Base-by-base conservation (phyloP, 2,329 filamentous ascomycete genomes). In the Thelonectria rubi region DNA sequence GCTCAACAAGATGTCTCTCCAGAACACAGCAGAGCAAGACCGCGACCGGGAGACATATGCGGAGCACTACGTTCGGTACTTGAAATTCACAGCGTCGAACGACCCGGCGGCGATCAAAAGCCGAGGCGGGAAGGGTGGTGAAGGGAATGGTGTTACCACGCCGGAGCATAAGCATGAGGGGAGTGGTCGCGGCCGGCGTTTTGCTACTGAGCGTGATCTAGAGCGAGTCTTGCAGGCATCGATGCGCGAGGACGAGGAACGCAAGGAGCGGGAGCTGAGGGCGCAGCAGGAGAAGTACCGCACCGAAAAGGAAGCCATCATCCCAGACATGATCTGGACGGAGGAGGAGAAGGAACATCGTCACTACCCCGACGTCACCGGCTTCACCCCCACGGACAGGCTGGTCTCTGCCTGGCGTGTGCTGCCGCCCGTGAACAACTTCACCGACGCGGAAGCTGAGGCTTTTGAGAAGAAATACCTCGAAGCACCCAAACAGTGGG, bases 401-500 rank as follows among this genome's bases (percentile, higher is more conserved):
- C 86, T 92, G 12, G 87, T 93, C 9, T 82, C 86, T 3, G 82
- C 87, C 14, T 93, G 91, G 81, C 86, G 92, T 60, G 89, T 91
- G 51, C 82, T 92, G 48, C 89, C 91, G 12, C 88, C 89, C 5
- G 81, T 88, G 55, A 88, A 92, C 72, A 92, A 93, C 71, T 94
- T 94, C 75, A 91, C 86, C 0, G 81, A 86, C 17, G 86, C 90
- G 64, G 92, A 95, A 74, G 82, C 86, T 39, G 83, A 86, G 46
- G 81, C 85, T 26, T 93, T 95, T 72, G 90, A 93, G 67, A 88
- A 90, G 68, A 84, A 87, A 11, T 94, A 93, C 71, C 82, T 91
- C 52, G 89, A 92, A 63, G 86, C 85, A 60, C 90, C 91, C 0
- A 95, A 95, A 81, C 91, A 93, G 72, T 95, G 91, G 91, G 90